Evolutionary conservation across 495 filamentous ascomycete genomes (phyloP), one percentile per base, ranked within the genome.

Genomic region (Penicillium steckii): DNA sequence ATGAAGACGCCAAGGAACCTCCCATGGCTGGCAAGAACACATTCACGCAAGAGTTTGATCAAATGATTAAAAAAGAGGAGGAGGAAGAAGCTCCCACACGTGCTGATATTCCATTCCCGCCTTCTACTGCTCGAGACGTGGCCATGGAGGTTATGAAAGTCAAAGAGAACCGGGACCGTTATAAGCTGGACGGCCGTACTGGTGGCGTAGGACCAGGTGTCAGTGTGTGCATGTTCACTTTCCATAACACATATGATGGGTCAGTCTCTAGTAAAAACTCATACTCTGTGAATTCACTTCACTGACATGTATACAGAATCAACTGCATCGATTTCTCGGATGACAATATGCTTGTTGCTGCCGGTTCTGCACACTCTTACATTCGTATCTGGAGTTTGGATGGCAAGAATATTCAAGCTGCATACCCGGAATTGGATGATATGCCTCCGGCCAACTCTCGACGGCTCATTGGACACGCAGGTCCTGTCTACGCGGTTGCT

Each of bases 201-300:
- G 89, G 89, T 32, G 91, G 91, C 23, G 77, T 89, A 44, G 89
- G 89, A 6, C 83, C 89, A 40, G 87, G 82, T 37, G 77, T 95
- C 22, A 94, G 90, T 60, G 84, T 94, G 9, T 89, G 85, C 77
- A 96, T 97, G 88, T 96, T 91, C 61, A 97, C 94, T 0, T 96
- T 97, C 60, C 95, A 98, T 73, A 97, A 98, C 66, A 96, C 90
- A 6, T 82, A 88, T 51, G 89, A 95, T 60, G 85, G 80, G 92
- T 95, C 74, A 75, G 82, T 71, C 43, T 19, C 10, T 42, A 10
- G 13, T 45, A 6, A 7, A 8, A 7, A 8, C 13, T 25, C 37
- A 13, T 19, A 12, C 22, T 24, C 13, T 9, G 4, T 1, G 19
- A 10, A 23, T 23, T 13, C 4, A 10, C 38, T 13, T 49, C 50